Percentiles rank a stretch among this genome's conserved stretches.
These are phyloP conservation scores for Phytophthora rubi DNA, from an alignment of 352 stramenopile genomes.

Conservation along the genomic window DNA sequence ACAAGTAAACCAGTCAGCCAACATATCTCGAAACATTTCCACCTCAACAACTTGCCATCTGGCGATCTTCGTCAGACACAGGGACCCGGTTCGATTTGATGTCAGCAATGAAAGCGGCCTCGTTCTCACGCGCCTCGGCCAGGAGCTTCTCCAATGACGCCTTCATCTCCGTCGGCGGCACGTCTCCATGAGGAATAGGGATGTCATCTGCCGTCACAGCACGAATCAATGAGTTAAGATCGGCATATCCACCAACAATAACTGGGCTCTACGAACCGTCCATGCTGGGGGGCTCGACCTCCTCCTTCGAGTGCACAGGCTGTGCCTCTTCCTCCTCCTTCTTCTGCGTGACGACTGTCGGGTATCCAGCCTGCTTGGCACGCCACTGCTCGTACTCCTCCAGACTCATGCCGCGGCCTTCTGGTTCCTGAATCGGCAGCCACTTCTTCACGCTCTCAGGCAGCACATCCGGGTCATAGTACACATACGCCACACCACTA, in stretches of 20 bases:
- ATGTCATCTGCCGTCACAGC: constrained; percentile 41
- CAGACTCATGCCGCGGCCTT: constrained; percentile 85
- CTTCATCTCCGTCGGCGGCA: constrained; percentile 70
- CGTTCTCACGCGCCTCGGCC: constrained; percentile 77
- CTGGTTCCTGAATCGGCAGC: constrained; percentile 80
- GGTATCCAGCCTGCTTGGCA: constrained; percentile 67
- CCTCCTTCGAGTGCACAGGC: constrained; percentile 38
- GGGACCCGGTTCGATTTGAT: constrained; percentile 64
- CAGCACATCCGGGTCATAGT: constrained; percentile 87
- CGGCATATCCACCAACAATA: constrained; percentile 6
- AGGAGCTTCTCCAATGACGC: constrained; percentile 79
- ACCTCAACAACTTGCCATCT: constrained; percentile 59
- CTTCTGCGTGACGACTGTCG: constrained; percentile 33
- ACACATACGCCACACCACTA: constrained; percentile 82
- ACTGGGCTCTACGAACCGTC: constrained; percentile 27
- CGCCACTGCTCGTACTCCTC: constrained; percentile 90
- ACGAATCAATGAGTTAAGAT: not conserved
- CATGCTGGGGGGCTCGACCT: constrained; percentile 41
- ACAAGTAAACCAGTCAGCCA: constrained; percentile 12
- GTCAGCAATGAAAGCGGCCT: constrained; percentile 80
- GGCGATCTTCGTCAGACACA: constrained; percentile 70
- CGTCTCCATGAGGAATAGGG: constrained; percentile 61
- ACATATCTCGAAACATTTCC: not conserved
- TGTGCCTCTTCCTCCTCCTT: constrained; percentile 48
- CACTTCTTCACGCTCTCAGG: constrained; percentile 76